Base-by-base conservation (phyloP, 352 stramenopile species). In the Nothophytophthora sp. region DNA sequence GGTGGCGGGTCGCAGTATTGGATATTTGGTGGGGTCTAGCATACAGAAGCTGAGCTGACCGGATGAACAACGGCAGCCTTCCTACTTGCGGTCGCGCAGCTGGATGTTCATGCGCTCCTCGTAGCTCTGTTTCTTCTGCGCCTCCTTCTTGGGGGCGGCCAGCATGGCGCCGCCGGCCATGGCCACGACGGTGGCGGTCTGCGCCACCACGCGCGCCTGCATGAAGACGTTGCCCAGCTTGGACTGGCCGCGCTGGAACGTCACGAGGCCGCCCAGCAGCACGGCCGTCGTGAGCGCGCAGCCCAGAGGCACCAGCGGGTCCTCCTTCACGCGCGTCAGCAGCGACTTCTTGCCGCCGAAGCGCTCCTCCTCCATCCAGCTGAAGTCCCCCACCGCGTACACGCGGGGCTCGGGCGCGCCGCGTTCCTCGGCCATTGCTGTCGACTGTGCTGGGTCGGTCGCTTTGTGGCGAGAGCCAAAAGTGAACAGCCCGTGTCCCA, bases 211-310 rank as follows among this genome's bases (percentile, higher is more conserved):
- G 16, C 84, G 80, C 35, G 80, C 81, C 50, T 90, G 80, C 84
- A 95, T 95, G 57, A 92, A 95, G 36, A 72, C 69, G 58, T 92
- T 90, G 48, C 77, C 71, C 30, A 90, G 70, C 60, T 88, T 86
- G 36, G 81, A 89, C 32, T 88, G 73, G 28, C 81, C 81, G 23
- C 50, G 68, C 38, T 88, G 66, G 41, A 95, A 95, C 19, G 84
- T 89, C 28, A 67, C 48, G 35, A 92, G 68, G 1, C 84, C 84
- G 30, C 84, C 84, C 3, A 83, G 22, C 25, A 95, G 65, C 55
- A 95, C 73, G 15, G 57, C 65, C 15, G 73, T 60, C 5, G 84
- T 94, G 16, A 81, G 36, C n/a, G 66, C 64, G 38, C 79, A 91
- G 50, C 84, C 84, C 11, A 90, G 29, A 1, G 84, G 84, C 50